Evolutionary conservation across 495 filamentous ascomycete species (phyloP), one percentile per base, ranked within the genome.

Genomic region (Podospora pseudocomata): DNA sequence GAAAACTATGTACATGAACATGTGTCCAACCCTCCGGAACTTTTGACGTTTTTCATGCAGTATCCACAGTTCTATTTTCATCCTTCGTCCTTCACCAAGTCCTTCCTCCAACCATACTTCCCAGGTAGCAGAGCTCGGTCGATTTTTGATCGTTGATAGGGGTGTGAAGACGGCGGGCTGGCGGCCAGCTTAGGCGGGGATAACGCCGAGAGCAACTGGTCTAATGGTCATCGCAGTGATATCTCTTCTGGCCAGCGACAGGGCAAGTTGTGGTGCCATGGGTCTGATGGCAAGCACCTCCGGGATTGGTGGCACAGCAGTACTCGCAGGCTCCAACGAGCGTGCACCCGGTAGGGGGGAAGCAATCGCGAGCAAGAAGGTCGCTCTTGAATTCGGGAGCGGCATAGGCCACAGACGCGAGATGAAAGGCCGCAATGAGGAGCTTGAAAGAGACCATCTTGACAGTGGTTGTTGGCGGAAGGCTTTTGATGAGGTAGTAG

Each of bases 391-490:
- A 49, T 49, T 49, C 39, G 9, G 39, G 39, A 13, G 39, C 39
- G 13, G 39, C 39, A 16, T 49, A 49, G 15, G 39, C 39, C 7
- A 49, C 39, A 16, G 39, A 49, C 6, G 39, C 39, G 39, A 49
- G 39, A 49, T 49, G 39, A 49, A 49, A 49, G 54, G 19, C 39
- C 39, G 64, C 44, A 54, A 66, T 11, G 55, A 66, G 6, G 32
- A 60, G 11, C 28, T 9, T 66, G 64, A 66, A 59, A 1, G 64
- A 60, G 30, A 60, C 64, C 64, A 66, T 66, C n/a, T 66, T 66
- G 64, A 18, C 5, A 3, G 55, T 39, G 61, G 27, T 30, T 65
- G 63, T 19, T 56, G 54, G 63, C 28, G 7, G 16, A 54, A 20
- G 9, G 39, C 9, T 16, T 49, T 49, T 11, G 39, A 49, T 49